Conservation (phyloP, 2,329 filamentous ascomycete genomes). For the Elsinoe perseae region DNA sequence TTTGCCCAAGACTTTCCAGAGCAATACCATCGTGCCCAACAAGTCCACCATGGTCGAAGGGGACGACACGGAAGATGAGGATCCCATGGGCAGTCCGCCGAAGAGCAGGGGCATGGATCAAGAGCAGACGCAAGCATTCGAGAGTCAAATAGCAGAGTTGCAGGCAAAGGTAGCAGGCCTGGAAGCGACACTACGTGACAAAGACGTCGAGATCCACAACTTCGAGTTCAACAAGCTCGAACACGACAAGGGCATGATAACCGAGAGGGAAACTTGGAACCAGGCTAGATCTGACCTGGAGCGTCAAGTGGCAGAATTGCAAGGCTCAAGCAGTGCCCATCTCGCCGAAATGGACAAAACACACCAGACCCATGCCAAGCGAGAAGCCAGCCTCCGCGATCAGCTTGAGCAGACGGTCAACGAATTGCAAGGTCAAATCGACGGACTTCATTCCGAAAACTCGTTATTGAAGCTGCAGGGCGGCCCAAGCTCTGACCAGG, state of each 20-base stretch:
- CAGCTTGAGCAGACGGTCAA: constrained; percentile 18
- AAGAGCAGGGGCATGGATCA: constrained; percentile 47
- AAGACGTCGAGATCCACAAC: constrained; percentile 60
- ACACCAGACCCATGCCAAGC: constrained; percentile 35
- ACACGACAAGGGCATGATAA: constrained; percentile 29
- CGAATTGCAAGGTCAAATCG: constrained; percentile 17
- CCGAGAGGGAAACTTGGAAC: constrained; percentile 24
- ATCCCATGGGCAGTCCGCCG: constrained; percentile 46
- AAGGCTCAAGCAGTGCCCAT: constrained; percentile 16
- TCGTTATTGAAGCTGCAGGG: constrained; percentile 30
- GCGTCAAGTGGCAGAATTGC: constrained; percentile 23
- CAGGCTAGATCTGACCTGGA: constrained; percentile 60
- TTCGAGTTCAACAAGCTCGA: constrained; percentile 53
- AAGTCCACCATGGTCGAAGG: constrained; percentile 98
- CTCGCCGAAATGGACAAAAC: constrained; percentile 48
- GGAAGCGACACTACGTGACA: constrained; percentile 60
- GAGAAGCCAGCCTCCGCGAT: constrained; percentile 18
- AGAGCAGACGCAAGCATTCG: constrained; percentile 69
- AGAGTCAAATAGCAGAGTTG: constrained; percentile 66
- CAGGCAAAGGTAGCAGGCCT: constrained; percentile 65
- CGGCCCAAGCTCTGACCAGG: constrained; percentile 24
- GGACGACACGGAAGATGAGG: constrained; percentile 66
- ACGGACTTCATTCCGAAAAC: constrained; percentile 23
- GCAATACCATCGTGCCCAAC: constrained; percentile 93
- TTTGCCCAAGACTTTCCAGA: constrained; percentile 82